A percentile compares a stretch with the other conserved stretches of the same genome.
Conservation (phyloP, 2,329 filamentous ascomycete genomes). For the Chaetomiaceae sp. region DNA sequence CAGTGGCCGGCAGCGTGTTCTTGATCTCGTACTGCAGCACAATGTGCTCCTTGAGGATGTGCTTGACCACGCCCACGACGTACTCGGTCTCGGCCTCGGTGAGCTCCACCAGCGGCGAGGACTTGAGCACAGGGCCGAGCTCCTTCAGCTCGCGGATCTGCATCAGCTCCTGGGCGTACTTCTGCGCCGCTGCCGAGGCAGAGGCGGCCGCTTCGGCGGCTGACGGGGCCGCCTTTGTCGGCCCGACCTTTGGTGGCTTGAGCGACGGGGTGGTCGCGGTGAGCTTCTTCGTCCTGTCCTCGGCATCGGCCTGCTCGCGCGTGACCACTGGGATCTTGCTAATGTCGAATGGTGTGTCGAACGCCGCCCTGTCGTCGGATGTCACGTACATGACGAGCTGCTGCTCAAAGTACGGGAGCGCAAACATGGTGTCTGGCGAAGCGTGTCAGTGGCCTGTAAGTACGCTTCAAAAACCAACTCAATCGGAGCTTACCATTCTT, state of each 20-base stretch:
- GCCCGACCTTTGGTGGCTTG: conserved; percentile 81
- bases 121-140: conserved; percentile 90
- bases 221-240: conserved; percentile 64
- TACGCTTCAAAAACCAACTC: too few relatives aligned
- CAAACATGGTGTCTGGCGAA: conserved; percentile 80
- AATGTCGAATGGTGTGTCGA: conserved; percentile 83
- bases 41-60: conserved; percentile 95
- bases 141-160: conserved; percentile 86
- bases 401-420: conserved; percentile 90
- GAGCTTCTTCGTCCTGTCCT: conserved; percentile 96
- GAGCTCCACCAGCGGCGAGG: conserved; percentile 77
- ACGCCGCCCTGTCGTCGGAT: conserved; percentile 81
- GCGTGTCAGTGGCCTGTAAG: conserved; percentile 20
- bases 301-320: conserved; percentile 90
- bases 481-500: conserved; percentile 67
- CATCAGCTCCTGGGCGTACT: conserved; percentile 82
- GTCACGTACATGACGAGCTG: conserved; percentile 97
- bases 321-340: conserved; percentile 88
- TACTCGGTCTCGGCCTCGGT: conserved; percentile 98
- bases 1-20: conserved; percentile 88
- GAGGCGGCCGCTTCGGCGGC: conserved; percentile 72
- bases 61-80: conserved; percentile 88
- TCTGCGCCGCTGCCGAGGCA: conserved; percentile 75
- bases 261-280: conserved; percentile 87
- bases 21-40: conserved; percentile 96